Evolutionary conservation across 805 yeast genomes (phyloP), one percentile per base, ranked within the genome.

Genomic region (Isabelozyma gotoi): DNA sequence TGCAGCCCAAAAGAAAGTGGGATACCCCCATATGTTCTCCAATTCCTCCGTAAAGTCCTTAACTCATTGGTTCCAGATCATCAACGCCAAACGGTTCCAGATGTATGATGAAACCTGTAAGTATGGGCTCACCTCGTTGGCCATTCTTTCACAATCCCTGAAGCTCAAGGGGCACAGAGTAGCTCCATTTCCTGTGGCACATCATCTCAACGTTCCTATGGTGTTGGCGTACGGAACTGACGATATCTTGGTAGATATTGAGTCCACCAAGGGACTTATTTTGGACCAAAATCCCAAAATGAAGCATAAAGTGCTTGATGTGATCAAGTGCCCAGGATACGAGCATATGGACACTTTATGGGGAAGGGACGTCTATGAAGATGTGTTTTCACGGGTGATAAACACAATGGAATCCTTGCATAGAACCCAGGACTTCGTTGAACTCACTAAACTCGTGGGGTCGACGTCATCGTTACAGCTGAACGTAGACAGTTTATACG

Each of bases 301-400:
- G 67, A 44, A 44, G 35, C 31, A 45, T 14, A 59, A 56, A 36
- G 38, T 59, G 18, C 8, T 48, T 4, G 50, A 47, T n/a, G 44
- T 55, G 11, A 43, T 58, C 1, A 40, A 41, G 32, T 61, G 67
- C 40, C 49, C 45, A 5, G 53, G 54, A 3, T 62, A 62, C 42
- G 68, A 63, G 40, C 68, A 63, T 40, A 60, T 63, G 62, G 68
- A 63, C 43, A 59, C 63, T 3, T 45, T 63, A 19, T 63, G 68
- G 68, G 63, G 55, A 4, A 45, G 53, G 17, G 41, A 49, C 17
- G 67, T 62, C 3, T 51, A 55, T 40, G 57, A 59, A 14, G 55
- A 46, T 19, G 65, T 63, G 2, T 62, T 62, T 41, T 31, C 38
- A 15, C 52, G 53, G 29, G 56, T 59, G 0, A 37, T 60, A 5